These are phyloP conservation scores for Pythium pyrilobum DNA, from an alignment of 352 stramenopile genomes.

Conservation along the genomic window DNA sequence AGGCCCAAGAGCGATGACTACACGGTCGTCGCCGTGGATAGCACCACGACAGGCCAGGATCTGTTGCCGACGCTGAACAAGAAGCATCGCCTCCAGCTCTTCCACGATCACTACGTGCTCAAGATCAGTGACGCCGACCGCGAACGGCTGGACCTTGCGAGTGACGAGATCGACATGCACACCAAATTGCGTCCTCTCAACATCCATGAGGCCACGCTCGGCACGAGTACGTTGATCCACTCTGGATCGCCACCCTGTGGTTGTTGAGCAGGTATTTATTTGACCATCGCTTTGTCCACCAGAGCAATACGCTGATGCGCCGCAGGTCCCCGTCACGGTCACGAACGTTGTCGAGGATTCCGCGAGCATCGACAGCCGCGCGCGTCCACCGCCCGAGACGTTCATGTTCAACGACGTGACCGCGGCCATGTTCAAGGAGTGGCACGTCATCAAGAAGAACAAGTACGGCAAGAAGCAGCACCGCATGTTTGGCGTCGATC, in stretches of 20 bases:
- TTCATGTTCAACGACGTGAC: slow-evolving; percentile 92
- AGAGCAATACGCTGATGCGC: slow-evolving; percentile 85
- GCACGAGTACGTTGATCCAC: slow-evolving; percentile 57
- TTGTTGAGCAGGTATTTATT: too few species aligned
- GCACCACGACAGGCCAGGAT: slow-evolving; percentile 72
- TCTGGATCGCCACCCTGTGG: neutral
- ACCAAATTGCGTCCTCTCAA: slow-evolving; percentile 79
- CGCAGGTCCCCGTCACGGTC: slow-evolving; percentile 64
- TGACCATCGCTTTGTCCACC: slow-evolving; percentile 1
- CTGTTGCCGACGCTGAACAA: slow-evolving; percentile 84
- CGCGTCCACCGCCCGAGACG: slow-evolving; percentile 71
- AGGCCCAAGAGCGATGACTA: slow-evolving; percentile 89
- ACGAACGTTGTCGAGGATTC: slow-evolving; percentile 64
- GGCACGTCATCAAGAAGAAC: slow-evolving; percentile 90
- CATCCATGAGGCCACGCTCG: slow-evolving; percentile 82
- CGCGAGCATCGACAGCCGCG: slow-evolving; percentile 55
- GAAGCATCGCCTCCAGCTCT: slow-evolving; percentile 79
- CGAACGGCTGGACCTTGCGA: slow-evolving; percentile 72
- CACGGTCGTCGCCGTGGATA: slow-evolving; percentile 81
- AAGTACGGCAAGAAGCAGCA: slow-evolving; percentile 89
- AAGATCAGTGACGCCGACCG: slow-evolving; percentile 85
- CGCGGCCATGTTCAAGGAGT: slow-evolving; percentile 88
- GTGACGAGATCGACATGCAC: slow-evolving; percentile 86
- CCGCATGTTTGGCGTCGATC: slow-evolving; percentile 82
- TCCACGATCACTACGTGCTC: slow-evolving; percentile 86